Evolutionary conservation across 73 alveolate species (phyloP), one percentile per base, ranked within the genome.

Genomic region (Uronychia setigera): DNA sequence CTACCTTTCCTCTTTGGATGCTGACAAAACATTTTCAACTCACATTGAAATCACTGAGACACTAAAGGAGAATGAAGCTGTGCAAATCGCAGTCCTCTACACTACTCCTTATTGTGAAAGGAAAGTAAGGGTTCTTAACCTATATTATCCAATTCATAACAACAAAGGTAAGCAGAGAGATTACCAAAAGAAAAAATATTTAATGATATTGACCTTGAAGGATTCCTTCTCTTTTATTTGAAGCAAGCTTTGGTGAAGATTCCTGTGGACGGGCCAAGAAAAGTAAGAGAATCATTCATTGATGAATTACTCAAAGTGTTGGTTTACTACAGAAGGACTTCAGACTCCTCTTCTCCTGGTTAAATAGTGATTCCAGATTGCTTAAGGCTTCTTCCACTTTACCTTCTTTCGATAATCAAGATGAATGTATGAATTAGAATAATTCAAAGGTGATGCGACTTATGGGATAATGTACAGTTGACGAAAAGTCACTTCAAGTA

Each of bases 61-160:
- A 58, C 80, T 87, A n/a, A 33, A 77, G 1, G 96, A 87, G 26
- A 85, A 85, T 79, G 93, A 93, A 0, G 84, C 83, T 29, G 83
- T 94, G n/a, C 87, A 94, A 86, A 87, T 91, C 79, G 98, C 98
- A 0, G 58, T 92, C 34, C 86, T 94, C 34, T 94, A 88, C 78
- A 86, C 98, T 0, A 92, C 87, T 34, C 77, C 80, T 29, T 83
- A 33, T 32, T 95, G 96, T 26, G 81, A 92, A 59, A 94, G 95
- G 74, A 84, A 87, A 30, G 87, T 94, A 0, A 88, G 98, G 86
- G 94, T 94, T 26, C 74, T 94, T 82, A 94, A 94, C 83, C 80
- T 74, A 25, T 74, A 85, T 30, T 35, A 88, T 19, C 88, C 87
- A 59, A 91, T 94, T 32, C 67, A 46, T 19, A 46, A 46, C 67